Evolutionary conservation across 2,329 filamentous ascomycete species (phyloP).

Genomic region (Alternaria gaisen): DNA sequence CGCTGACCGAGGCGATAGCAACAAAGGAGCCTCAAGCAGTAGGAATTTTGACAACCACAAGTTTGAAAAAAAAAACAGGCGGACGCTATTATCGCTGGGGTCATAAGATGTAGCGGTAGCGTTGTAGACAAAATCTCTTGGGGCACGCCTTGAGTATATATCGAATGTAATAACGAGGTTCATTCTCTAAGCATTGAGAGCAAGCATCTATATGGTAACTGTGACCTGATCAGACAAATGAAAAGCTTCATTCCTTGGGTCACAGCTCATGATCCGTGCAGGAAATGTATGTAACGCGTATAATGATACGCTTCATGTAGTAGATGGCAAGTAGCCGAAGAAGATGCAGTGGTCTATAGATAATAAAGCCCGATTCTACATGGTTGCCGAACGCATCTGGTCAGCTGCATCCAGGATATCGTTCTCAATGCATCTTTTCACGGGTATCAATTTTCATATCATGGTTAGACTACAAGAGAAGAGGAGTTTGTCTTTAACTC

Average conservation of each 20-base stretch:
- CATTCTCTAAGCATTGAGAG: background rate
- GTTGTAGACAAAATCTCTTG: too few relatives aligned
- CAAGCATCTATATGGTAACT: background rate
- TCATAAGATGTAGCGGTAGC: background rate
- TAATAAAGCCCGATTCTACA: background rate
- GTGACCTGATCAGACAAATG: background rate
- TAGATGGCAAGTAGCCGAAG: background rate
- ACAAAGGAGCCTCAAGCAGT: background rate
- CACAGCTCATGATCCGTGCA: background rate
- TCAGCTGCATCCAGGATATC: background rate
- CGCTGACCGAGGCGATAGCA: background rate
- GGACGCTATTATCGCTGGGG: background rate
- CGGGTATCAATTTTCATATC: background rate
- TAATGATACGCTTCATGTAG: background rate
- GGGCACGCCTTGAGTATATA: too few relatives aligned
- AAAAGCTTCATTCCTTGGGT: background rate
- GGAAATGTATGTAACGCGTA: background rate
- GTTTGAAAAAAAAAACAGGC: background rate
- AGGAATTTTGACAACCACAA: background rate
- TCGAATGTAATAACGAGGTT: too few relatives aligned
- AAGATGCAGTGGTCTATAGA: background rate
- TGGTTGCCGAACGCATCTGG: background rate
- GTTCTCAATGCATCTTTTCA: background rate
- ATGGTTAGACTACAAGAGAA: background rate
- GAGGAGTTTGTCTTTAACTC: background rate